Percentiles rank a stretch among this genome's conserved stretches.
These are phyloP conservation scores for Hibiscus mutabilis DNA, from an alignment of 345 rosid species.

Conservation along the genomic window DNA sequence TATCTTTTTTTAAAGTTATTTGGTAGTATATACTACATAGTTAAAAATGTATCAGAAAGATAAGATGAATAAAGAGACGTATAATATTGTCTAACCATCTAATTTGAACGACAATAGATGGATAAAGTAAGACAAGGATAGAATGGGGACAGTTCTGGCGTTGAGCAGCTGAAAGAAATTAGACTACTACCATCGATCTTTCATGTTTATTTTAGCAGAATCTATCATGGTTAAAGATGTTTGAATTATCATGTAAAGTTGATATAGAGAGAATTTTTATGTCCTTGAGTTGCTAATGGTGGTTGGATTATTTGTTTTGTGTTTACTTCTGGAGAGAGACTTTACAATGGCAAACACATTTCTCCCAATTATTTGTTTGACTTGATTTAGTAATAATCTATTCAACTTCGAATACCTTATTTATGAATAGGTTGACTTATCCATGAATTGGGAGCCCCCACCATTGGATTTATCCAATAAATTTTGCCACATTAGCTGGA, in stretches of 20 bases:
- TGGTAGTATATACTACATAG: background rate
- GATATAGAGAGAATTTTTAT: background rate
- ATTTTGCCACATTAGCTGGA: too few relatives aligned
- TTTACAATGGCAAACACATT: background rate
- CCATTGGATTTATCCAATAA: too few relatives aligned
- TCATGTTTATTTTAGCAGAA: background rate
- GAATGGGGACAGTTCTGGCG: background rate
- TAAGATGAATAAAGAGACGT: background rate
- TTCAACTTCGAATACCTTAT: background rate
- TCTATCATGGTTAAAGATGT: background rate
- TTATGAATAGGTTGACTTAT: too few relatives aligned
- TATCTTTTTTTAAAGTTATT: background rate
- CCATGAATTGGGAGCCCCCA: too few relatives aligned
- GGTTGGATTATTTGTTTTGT: background rate
- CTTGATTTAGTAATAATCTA: background rate
- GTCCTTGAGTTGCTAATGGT: constrained; percentile 1
- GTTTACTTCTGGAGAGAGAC: background rate
- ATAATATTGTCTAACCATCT: constrained; percentile 2
- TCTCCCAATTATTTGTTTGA: background rate
- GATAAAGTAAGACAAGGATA: background rate
- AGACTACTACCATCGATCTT: background rate
- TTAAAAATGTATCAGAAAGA: background rate
- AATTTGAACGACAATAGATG: background rate
- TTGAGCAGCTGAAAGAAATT: background rate
- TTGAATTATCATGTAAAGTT: background rate